Percentiles rank a stretch among this genome's conserved stretches.
phyloP scores from a whole-genome alignment of 306 rosid genomes.

The Rosa chinensis region DNA sequence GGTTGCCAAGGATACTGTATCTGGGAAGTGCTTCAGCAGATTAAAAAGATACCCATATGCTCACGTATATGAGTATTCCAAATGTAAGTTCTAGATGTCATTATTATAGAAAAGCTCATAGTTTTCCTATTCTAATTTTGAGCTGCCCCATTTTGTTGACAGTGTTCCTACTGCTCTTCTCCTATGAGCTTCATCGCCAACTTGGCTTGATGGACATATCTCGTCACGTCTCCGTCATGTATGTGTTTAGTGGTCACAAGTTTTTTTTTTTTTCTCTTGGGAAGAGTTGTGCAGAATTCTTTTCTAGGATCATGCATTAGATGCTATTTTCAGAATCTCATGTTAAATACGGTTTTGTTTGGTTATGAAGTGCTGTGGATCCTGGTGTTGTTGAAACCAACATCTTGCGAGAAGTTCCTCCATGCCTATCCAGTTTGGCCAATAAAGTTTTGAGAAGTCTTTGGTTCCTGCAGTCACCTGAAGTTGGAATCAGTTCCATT shows the following conservation, averaged over 20 bases:
- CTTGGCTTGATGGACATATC: conserved; percentile 44
- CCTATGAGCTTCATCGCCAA: conserved; percentile 63
- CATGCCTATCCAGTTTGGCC: conserved; percentile 47
- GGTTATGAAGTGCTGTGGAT: conserved; percentile 39
- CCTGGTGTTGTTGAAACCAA: conserved; percentile 78
- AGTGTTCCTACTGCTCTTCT: conserved; percentile 44
- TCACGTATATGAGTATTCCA: conserved; percentile 67
- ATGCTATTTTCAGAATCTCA: too few species aligned
- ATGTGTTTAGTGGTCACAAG: too few species aligned
- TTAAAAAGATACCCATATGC: conserved; percentile 65
- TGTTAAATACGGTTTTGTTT: too few species aligned
- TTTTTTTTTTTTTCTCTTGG: too few species aligned
- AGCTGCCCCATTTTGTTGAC: conserved; percentile 28
- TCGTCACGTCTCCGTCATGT: conserved; percentile 32
- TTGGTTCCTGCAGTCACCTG: conserved; percentile 60
- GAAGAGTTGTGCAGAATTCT: too few species aligned
- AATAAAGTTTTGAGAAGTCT: conserved; percentile 39
- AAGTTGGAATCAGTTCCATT: conserved; percentile 50
- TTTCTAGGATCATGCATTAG: too few species aligned
- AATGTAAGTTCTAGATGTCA: conserved; percentile 52
- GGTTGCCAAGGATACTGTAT: conserved; percentile 63
- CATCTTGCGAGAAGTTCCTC: conserved; percentile 79
- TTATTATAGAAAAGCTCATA: background rate
- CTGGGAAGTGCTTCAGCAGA: conserved; percentile 56
- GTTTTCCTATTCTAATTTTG: conserved; percentile 28